Percentiles rank a stretch among this genome's conserved stretches.
Evolutionary conservation across 2,329 filamentous ascomycete genomes (phyloP).

Genomic region (Aspergillus ochraceus): DNA sequence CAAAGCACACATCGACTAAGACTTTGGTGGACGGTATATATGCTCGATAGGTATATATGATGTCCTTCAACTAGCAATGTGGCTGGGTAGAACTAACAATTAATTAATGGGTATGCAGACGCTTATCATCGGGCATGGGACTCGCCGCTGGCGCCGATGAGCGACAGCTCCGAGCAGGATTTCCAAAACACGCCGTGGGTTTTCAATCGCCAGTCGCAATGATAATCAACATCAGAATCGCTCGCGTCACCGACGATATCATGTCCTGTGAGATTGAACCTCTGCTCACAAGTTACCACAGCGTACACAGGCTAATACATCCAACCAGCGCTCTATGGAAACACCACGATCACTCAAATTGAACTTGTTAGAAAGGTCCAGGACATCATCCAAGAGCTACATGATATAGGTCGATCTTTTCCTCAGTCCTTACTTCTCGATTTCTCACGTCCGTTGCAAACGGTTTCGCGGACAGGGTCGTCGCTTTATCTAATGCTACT

Average conservation of each 20-base stretch:
- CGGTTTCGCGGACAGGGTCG: conserved; percentile 20
- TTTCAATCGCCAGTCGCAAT: conserved; percentile 21
- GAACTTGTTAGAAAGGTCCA: conserved; percentile 20
- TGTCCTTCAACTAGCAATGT: too few species aligned
- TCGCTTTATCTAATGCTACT: conserved; percentile 24
- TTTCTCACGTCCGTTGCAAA: conserved; percentile 15
- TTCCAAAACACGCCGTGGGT: conserved; percentile 15
- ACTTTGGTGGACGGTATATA: conserved; percentile 27
- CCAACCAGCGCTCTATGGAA: conserved; percentile 18
- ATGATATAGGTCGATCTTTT: conserved; percentile 18
- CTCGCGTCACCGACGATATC: conserved; percentile 21
- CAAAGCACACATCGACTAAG: conserved; percentile 19
- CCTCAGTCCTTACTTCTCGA: conserved; percentile 15
- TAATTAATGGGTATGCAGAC: conserved; percentile 3
- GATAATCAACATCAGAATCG: conserved; percentile 20
- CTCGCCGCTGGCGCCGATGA: conserved; percentile 21
- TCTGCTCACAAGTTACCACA: too few species aligned
- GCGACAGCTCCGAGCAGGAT: conserved; percentile 15
- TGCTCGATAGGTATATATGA: conserved; percentile 20
- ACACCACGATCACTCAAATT: conserved; percentile 18
- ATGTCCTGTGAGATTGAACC: conserved; percentile 14
- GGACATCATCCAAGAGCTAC: conserved; percentile 16
- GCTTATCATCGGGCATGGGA: conserved; percentile 19
- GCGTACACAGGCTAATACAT: too few species aligned
- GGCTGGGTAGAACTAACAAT: too few species aligned